Conservation (phyloP, 2,329 filamentous ascomycete genomes). For the Endocalyx cinctus region DNA sequence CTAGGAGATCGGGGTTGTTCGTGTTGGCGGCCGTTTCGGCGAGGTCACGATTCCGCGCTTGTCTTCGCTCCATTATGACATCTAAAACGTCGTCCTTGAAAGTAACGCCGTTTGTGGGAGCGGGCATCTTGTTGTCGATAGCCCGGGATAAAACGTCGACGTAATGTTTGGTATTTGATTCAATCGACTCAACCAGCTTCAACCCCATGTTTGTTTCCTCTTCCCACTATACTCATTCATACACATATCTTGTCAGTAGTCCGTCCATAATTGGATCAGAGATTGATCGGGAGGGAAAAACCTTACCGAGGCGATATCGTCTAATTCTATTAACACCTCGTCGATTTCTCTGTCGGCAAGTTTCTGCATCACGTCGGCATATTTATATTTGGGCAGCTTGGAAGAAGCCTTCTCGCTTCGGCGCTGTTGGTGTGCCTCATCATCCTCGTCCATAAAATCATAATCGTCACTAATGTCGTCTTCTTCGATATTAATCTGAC, state of each 20-base stretch:
- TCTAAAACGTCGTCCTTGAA: conserved; percentile 98
- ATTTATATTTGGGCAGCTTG: conserved; percentile 70
- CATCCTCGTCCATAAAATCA: conserved; percentile 84
- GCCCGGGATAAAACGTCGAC: conserved; percentile 86
- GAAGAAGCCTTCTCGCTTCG: conserved; percentile 45
- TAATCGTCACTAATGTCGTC: conserved; percentile 86
- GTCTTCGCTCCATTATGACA: conserved; percentile 89
- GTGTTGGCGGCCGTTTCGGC: conserved; percentile 61
- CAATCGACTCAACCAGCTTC: conserved; percentile 77
- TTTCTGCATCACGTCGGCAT: conserved; percentile 81
- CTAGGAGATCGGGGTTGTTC: conserved; percentile 58
- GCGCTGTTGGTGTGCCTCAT: conserved; percentile 51
- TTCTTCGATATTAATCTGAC: conserved; percentile 80
- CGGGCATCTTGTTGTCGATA: conserved; percentile 80
- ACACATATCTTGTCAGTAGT: conserved; percentile 5
- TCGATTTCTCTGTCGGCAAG: conserved; percentile 74
- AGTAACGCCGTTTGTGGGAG: conserved; percentile 70
- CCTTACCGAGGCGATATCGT: conserved; percentile 73
- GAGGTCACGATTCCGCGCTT: conserved; percentile 77
- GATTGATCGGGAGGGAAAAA: too few relatives aligned
- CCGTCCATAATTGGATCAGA: background rate
- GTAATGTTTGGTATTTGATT: conserved; percentile 91
- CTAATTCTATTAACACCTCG: conserved; percentile 81
- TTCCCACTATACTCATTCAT: conserved; percentile 71
- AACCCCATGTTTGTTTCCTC: conserved; percentile 62